Evolutionary conservation across 225 moss, liverwort and hornwort species (phyloP).

Genomic region (Thuidium tamariscinum): DNA sequence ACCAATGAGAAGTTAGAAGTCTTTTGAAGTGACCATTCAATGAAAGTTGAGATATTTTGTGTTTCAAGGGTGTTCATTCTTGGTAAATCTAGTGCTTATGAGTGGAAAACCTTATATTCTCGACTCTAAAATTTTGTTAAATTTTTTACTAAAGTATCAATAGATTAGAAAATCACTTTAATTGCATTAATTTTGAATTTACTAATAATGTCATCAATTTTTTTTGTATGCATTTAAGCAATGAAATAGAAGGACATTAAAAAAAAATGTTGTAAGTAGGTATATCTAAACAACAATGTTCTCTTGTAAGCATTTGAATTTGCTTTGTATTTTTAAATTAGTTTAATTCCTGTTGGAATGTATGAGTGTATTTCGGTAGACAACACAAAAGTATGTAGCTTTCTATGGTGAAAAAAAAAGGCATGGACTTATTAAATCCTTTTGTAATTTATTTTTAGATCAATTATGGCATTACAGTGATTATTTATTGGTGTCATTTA

Average conservation of each 20-base stretch:
- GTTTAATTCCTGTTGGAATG: not conserved
- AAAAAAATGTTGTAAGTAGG: not conserved
- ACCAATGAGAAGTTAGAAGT: not conserved
- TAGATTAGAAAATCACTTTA: fast-evolving
- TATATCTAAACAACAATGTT: not conserved
- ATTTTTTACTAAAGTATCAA: fast-evolving
- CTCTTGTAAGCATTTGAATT: not conserved
- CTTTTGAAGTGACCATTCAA: not conserved
- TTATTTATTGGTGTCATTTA: not conserved
- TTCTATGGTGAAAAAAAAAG: not conserved
- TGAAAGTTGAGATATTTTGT: not conserved
- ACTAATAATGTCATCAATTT: not conserved
- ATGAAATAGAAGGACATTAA: not conserved
- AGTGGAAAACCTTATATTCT: not conserved
- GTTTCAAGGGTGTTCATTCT: not conserved
- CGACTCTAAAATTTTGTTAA: not conserved
- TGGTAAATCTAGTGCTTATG: not conserved
- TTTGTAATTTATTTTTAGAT: not conserved
- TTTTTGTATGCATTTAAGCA: not conserved
- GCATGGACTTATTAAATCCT: fast-evolving
- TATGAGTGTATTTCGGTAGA: not conserved
- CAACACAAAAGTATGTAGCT: not conserved
- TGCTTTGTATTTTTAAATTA: not conserved
- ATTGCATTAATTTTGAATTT: not conserved
- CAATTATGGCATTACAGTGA: not conserved